Conservation (phyloP, 83 land plant genomes). For the Picea abies region DNA sequence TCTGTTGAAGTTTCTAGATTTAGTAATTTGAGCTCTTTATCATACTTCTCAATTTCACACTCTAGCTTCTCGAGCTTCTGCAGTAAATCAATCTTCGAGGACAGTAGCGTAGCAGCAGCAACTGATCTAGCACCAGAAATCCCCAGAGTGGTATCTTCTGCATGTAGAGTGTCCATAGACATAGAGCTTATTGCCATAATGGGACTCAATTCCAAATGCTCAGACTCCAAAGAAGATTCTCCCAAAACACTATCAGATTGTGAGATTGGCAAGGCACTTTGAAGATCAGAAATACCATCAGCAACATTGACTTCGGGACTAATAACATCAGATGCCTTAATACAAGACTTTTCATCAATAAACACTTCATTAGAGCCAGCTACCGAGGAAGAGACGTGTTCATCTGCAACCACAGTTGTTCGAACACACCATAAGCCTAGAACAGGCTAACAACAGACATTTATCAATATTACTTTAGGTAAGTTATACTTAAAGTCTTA, state of each 20-base stretch:
- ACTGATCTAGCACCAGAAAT: constrained; percentile 38
- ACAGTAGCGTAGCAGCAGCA: constrained; percentile 35
- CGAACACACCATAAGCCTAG: not conserved
- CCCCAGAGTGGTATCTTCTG: constrained; percentile 36
- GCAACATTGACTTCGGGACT: constrained; percentile 10
- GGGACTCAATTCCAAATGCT: constrained; percentile 25
- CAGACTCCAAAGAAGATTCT: constrained; percentile 29
- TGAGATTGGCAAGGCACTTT: constrained; percentile 16
- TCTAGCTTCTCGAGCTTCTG: constrained; percentile 61
- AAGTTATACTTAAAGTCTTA: not conserved
- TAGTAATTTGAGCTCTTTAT: constrained; percentile 56
- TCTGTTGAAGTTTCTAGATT: constrained; percentile 7
- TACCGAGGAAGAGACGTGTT: not conserved
- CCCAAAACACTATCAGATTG: constrained; percentile 10
- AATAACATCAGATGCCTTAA: constrained; percentile 16
- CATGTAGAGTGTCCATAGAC: constrained; percentile 28
- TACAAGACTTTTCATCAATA: constrained; percentile 38
- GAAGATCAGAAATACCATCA: constrained; percentile 21
- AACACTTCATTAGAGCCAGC: constrained; percentile 20
- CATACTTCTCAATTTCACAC: constrained; percentile 55
- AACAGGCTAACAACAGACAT: not conserved
- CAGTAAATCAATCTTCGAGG: constrained; percentile 36
- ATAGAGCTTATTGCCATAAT: constrained; percentile 19
- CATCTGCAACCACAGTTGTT: not conserved
- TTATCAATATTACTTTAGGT: not conserved